Evolutionary conservation across 192 early-diverging fungal species (phyloP), one percentile per base, ranked within the genome.

Genomic region (Phlyctochytrium arcticum): DNA sequence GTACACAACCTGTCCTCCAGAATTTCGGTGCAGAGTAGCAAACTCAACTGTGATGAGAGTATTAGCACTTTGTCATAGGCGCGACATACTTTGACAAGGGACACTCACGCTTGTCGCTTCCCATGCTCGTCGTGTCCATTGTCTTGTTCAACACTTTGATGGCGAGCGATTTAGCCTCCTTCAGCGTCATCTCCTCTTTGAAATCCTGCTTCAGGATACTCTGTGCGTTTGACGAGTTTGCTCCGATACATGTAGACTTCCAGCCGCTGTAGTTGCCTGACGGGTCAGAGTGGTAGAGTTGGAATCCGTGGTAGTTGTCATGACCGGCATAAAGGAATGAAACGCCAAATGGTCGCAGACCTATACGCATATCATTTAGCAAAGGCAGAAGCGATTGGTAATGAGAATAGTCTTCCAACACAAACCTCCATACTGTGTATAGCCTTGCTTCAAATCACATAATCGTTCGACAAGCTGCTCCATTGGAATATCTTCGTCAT

Each of bases 231-330:
- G 89, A 81, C 39, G 87, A 89, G 79, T 97, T 99, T 35, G 92
- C 91, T 34, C 97, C 97, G 71, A 99, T 95, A 77, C 93, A 95
- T 35, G 91, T 94, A 6, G 97, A 94, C 74, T 96, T 98, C 97
- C 97, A 99, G 53, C 95, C 96, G 70, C 89, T 87, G 77, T 98
- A 99, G 82, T 99, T 99, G 54, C 97, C 97, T 3, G 93, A 93
- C 0, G 97, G 97, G 78, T 99, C 97, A 19, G 93, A 95, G 75
- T 94, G 92, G 73, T 98, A 98, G 32, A 99, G 85, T 75, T 98
- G 97, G 84, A 98, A 96, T 12, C 94, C 95, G 68, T 80, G 76
- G 44, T 90, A 83, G 27, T 88, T 72, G 71, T 98, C 97, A 76
- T 89, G 92, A 29, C 97, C 95, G 24, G 92, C 97, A 67, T 92